Percentiles rank a stretch among this genome's conserved stretches.
These are phyloP conservation scores for Coemansia guatemalensis DNA, from an alignment of 192 early-diverging fungal genomes.

Conservation along the genomic window DNA sequence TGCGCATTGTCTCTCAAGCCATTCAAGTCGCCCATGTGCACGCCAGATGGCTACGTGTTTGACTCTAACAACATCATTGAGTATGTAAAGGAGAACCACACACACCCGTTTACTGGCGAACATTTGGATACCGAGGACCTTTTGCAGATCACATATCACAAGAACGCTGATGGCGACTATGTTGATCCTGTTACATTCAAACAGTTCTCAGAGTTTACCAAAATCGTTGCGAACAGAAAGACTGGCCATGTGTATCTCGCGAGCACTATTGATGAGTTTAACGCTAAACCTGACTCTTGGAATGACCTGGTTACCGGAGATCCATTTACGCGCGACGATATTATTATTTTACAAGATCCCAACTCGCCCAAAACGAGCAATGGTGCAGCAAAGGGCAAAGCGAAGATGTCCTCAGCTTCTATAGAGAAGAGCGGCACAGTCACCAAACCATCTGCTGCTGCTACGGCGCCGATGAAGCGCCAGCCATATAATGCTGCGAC, in stretches of 20 bases:
- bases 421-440: neutral
- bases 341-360: conserved; percentile 83
- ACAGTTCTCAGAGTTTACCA: conserved; percentile 77
- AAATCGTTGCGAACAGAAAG: conserved; percentile 83
- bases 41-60: conserved; percentile 83
- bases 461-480: conserved; percentile 30
- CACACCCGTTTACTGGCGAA: conserved; percentile 82
- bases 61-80: conserved; percentile 83
- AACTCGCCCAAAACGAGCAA: conserved; percentile 26
- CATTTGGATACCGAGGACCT: conserved; percentile 72
- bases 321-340: conserved; percentile 81
- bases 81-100: conserved; percentile 77
- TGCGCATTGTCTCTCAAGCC: conserved; percentile 92
- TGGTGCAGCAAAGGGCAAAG: conserved; percentile 11
- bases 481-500: conserved; percentile 77
- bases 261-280: conserved; percentile 83
- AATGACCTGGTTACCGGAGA: conserved; percentile 84
- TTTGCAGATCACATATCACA: conserved; percentile 76
- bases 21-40: conserved; percentile 83
- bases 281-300: conserved; percentile 86
- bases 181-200: conserved; percentile 91
- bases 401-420: conserved; percentile 11
- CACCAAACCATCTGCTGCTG: neutral
- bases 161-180: conserved; percentile 77
- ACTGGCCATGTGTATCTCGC: conserved; percentile 88